Base-by-base conservation (phyloP, 1,139 yeast genomes). In the Sugiyamaella neomexicana region DNA sequence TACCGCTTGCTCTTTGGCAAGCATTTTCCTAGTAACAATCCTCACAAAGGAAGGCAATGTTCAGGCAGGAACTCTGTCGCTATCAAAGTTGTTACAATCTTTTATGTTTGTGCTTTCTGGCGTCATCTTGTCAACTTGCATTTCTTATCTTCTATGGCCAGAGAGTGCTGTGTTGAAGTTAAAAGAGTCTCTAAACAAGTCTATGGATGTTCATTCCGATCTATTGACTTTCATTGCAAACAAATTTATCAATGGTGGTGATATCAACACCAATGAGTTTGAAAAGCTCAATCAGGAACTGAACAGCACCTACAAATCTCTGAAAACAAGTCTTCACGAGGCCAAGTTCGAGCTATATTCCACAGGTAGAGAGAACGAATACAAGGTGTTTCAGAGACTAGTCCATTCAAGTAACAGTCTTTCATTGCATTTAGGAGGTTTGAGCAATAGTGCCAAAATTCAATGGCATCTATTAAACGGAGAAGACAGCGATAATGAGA, bases 1-100 rank as follows among this genome's bases (percentile, higher is more conserved):
- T 62, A 87, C 93, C 13, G 93, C 96, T 0, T 85, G 95, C 63
- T 82, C 90, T 0, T 73, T 88, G 52, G 89, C 95, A 0, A 82
- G 88, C 15, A 86, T 88, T 53, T 80, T 87, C 8, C 73, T 87
- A 45, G 83, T 87, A 10, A 79, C 90, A 0, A 83, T 89, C 59
- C 77, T 88, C 43, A 81, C 87, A n/a, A 84, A 85, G 63, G 96
- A 88, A 65, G 93, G 91, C 10, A 80, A 86, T 46, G 71, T 80
- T 46, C 86, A 86, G 63, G 77, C 82, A 0, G 83, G 85, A 9
- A 68, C 68, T 13, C 75, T 87, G n/a, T 87, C 91, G 0, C 66
- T 83, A 56, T 73, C 72, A 29, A 76, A 86, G 60, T 72, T 88
- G 34, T 59, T 72, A 36, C 80, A 85, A 39, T 79, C 85, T 10